phyloP scores from a whole-genome alignment of 495 filamentous ascomycete genomes.

The Aspergillus egyptiacus region DNA sequence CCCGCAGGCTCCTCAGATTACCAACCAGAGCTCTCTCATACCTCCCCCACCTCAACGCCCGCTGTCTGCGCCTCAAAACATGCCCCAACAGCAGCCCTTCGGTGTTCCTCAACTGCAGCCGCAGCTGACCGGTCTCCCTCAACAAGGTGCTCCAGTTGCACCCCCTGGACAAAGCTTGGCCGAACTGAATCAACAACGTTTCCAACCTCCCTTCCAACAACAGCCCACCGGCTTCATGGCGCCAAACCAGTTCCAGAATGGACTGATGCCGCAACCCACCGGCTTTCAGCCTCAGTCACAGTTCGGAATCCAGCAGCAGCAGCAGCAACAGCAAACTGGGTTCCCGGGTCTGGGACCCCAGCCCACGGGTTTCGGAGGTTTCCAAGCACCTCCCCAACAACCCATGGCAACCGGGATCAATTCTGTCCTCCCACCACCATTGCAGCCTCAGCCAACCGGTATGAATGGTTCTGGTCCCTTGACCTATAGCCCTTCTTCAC shows the following conservation, averaged over 20 bases:
- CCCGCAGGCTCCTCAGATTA: slow-evolving; percentile 61
- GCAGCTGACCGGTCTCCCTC: slow-evolving; percentile 71
- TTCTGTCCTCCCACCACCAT: slow-evolving; percentile 36
- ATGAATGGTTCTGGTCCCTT: slow-evolving; percentile 50
- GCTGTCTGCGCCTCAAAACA: slow-evolving; percentile 82
- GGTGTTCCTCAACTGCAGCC: slow-evolving; percentile 70
- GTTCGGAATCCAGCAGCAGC: slow-evolving; percentile 48
- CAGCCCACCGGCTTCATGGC: slow-evolving; percentile 55
- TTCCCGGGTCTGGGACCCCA: slow-evolving; percentile 60
- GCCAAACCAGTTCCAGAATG: slow-evolving; percentile 42
- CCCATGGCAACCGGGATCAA: slow-evolving; percentile 47
- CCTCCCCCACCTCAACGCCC: slow-evolving; percentile 80
- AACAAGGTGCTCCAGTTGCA: slow-evolving; percentile 48
- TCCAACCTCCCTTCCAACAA: slow-evolving; percentile 47
- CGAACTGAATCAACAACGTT: slow-evolving; percentile 62
- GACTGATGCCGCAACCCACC: slow-evolving; percentile 47
- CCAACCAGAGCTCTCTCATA: slow-evolving; percentile 59
- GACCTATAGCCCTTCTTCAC: slow-evolving; percentile 35
- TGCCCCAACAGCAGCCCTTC: slow-evolving; percentile 63
- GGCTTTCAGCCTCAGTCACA: slow-evolving; percentile 47
- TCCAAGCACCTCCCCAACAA: slow-evolving; percentile 40
- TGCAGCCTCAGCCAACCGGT: slow-evolving; percentile 50
- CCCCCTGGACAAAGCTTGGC: slow-evolving; percentile 70
- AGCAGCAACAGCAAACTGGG: slow-evolving; percentile 43
- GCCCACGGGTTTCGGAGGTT: slow-evolving; percentile 57